A percentile compares a stretch with the other conserved stretches of the same genome.
Conservation (phyloP, 2,329 filamentous ascomycete genomes). For the Penicillium janthinellum region DNA sequence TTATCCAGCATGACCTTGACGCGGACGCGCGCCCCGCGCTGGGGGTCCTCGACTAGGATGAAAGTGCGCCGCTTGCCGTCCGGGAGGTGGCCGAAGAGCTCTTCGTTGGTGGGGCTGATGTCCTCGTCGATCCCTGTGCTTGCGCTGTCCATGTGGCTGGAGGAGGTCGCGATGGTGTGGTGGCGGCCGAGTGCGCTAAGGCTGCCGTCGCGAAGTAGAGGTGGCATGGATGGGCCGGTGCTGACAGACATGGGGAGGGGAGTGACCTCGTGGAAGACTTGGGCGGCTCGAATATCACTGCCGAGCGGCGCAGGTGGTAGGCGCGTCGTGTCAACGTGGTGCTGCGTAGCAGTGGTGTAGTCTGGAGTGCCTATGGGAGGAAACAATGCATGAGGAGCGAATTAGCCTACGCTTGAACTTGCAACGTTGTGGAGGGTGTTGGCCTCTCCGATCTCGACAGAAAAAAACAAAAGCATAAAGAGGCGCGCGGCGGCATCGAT, state of each 20-base stretch:
- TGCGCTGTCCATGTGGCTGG: conserved; percentile 24
- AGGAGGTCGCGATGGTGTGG: conserved; percentile 34
- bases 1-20: conserved; percentile 92
- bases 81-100: conserved; percentile 83
- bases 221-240: conserved; percentile 62
- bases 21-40: conserved; percentile 76
- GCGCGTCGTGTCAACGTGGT: conserved; percentile 60
- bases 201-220: conserved; percentile 60
- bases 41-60: conserved; percentile 88
- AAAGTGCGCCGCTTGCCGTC: conserved; percentile 94
- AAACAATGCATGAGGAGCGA: conserved; percentile 20
- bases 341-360: conserved; percentile 55
- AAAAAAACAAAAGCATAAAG: conserved; percentile 21
- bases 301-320: conserved; percentile 52
- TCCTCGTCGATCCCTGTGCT: conserved; percentile 27
- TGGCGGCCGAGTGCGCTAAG: conserved; percentile 47
- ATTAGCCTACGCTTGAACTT: conserved; percentile 48
- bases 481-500: conserved; percentile 25
- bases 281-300: conserved; percentile 69
- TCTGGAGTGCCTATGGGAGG: conserved; percentile 40
- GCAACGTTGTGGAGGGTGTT: conserved; percentile 18
- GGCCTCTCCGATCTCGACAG: conserved; percentile 12
- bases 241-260: conserved; percentile 60
- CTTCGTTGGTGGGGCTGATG: conserved; percentile 52
- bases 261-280: conserved; percentile 73